Evolutionary conservation across 306 rosid species (phyloP), one percentile per base, ranked within the genome.

Genomic region (Albizia julibrissin): DNA sequence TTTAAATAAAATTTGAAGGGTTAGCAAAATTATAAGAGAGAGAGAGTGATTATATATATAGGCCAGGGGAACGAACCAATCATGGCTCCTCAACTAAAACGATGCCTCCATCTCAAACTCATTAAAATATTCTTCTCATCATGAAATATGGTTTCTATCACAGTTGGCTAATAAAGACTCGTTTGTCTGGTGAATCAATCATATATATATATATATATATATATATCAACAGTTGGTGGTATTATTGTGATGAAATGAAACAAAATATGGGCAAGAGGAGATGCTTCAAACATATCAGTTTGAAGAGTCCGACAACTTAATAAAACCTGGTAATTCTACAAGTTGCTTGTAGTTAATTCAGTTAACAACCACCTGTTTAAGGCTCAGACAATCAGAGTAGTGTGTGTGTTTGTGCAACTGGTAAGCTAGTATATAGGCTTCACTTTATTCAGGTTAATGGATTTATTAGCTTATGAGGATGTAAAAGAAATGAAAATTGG

Each of bases 341-440:
- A 71, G 81, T 84, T 84, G 93, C 61, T 79, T 81, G 68, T 81
- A 80, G 93, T 86, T 87, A 78, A 75, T 87, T 87, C 89, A 74
- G 93, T 87, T 87, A 61, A 62, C 58, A 75, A 80, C 83, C 80
- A 78, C 77, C 82, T 42, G 39, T 52, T 21, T 68, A 24, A 5
- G 69, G 74, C 10, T 29, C 52, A 76, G 50, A 86, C 76, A 73
- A 80, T 42, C 22, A n/a, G 22, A 24, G 42, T 77, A 24, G 49
- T 15, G 58, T 50, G 46, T 31, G 44, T 27, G 31, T 10, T 68
- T 66, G 16, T 10, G 68, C 72, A 21, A 62, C 26, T 12, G 24
- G 31, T 3, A 19, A n/a, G 46, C 31, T 10, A 18, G 21, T 37
- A 69, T 16, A 7, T 62, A 31, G 54, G 75, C 81, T 80, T 77